Conservation (phyloP, 345 rosid genomes). For the Salix viminalis region DNA sequence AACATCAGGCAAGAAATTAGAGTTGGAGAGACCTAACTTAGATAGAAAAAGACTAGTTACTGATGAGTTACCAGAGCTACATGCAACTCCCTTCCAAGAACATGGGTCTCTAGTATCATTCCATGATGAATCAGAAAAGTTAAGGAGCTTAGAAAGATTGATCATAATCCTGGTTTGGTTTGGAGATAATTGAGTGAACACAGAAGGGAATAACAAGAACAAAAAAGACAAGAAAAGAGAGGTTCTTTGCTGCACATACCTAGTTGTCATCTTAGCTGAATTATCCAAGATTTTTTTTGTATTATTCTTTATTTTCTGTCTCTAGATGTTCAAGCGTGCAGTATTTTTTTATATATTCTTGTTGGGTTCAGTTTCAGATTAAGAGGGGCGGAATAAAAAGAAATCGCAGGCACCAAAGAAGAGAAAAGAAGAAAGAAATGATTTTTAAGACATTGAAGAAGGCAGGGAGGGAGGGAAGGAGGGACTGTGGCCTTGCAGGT, state of each 20-base stretch:
- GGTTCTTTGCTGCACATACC: background rate
- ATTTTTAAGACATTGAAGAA: conserved; percentile 9
- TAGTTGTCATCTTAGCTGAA: conserved; percentile 8
- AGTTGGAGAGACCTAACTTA: conserved; percentile 32
- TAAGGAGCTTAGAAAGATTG: conserved; percentile 27
- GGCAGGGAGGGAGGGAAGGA: background rate
- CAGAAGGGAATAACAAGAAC: conserved; percentile 21
- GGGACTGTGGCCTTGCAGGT: no score
- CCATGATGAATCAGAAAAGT: conserved; percentile 36
- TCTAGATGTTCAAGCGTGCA: background rate
- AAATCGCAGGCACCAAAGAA: background rate
- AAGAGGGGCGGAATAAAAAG: background rate
- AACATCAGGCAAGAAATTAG: conserved; percentile 38
- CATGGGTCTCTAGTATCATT: conserved; percentile 37
- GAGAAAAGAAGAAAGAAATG: conserved; percentile 12
- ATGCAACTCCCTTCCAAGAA: conserved; percentile 49
- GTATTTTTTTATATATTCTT: background rate
- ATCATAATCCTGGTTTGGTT: conserved; percentile 44
- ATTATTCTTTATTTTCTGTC: background rate
- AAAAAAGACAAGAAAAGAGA: conserved; percentile 1
- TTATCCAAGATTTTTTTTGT: no score
- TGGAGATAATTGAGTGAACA: conserved; percentile 28
- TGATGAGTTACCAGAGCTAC: conserved; percentile 34
- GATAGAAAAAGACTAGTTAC: conserved; percentile 35
- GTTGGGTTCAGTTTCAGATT: background rate